These are phyloP conservation scores for Ogataea polymorpha DNA, from an alignment of 805 yeast genomes.

Conservation along the genomic window DNA sequence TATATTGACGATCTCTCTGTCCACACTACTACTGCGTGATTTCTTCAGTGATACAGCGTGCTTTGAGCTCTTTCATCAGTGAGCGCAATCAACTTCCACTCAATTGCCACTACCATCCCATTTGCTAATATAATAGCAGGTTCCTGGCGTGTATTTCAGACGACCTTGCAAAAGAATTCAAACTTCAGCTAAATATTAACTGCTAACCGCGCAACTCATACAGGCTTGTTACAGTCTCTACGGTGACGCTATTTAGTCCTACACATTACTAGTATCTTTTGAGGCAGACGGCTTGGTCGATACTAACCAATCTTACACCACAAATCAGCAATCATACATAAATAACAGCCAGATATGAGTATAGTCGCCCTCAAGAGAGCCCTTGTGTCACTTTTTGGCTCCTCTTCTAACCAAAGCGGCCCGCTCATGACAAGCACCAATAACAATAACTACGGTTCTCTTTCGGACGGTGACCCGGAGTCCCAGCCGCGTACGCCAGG, in stretches of 20 bases:
- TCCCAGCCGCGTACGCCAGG: conserved; percentile 4
- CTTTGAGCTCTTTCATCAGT: not conserved
- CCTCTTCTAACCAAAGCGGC: not conserved
- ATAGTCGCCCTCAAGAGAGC: conserved; percentile 17
- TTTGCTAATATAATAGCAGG: not conserved
- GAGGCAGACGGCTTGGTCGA: not conserved
- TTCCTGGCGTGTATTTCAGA: not conserved
- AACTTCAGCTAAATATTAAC: not conserved
- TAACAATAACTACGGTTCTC: conserved; percentile 13
- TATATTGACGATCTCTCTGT: not conserved
- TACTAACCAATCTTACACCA: not conserved
- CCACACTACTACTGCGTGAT: not conserved
- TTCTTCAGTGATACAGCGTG: not conserved
- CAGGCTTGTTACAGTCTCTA: not conserved
- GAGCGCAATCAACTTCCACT: not conserved
- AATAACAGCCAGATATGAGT: conserved; percentile 7
- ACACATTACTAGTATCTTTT: no score
- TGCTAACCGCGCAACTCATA: not conserved
- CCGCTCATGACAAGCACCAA: conserved; percentile 9
- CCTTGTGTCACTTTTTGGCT: conserved; percentile 1
- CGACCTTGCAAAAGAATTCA: not conserved
- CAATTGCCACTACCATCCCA: not conserved
- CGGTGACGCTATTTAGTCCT: not conserved
- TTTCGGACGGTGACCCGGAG: conserved; percentile 10
- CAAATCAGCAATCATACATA: not conserved